Evolutionary conservation across 257 asterid genomes (phyloP), one percentile per base, ranked within the genome.

Genomic region (Primulina tabacum): DNA sequence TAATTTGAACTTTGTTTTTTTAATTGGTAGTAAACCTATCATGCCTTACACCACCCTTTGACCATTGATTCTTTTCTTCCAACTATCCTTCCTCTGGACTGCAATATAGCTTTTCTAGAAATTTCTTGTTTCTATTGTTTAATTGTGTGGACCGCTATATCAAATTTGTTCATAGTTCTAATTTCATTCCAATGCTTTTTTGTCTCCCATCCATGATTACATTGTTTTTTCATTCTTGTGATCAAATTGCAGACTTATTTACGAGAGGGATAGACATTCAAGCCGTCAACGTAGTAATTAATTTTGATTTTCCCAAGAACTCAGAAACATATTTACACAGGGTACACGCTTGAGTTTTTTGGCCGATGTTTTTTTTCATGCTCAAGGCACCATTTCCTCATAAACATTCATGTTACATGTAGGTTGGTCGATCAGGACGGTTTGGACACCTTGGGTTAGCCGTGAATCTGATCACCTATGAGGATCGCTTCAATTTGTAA

Each of bases 391-490:
- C 24, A 34, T 73, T 67, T 34, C 64, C 53, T 43, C 62, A 50
- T 37, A 52, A 21, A 29, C 72, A 20, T 61, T 50, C 7, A 60
- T 60, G 67, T 34, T 30, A 43, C 53, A 29, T 72, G 61, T 77
- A 89, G 96, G 96, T 89, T 70, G 96, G 96, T 64, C 85, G 96
- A 71, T 89, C 96, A 24, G 96, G 96, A 67, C 77, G 94, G 72
- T 87, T 87, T 80, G 92, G 96, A 69, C 96, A 86, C 76, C 96
- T 89, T 68, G 95, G 90, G 24, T 82, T 90, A 65, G 95, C 95
- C 10, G 89, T 90, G 77, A 90, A 86, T 78, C 83, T 90, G 74
- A 84, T 86, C 71, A 87, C 96, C 72, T 89, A 80, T 43, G 90
- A 87, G 78, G 96, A 89, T 71, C 92, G 92, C 71, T 86, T 89